These are phyloP conservation scores for Pseudisothecium myosuroides DNA, from an alignment of 225 moss, liverwort and hornwort genomes.

Conservation along the genomic window DNA sequence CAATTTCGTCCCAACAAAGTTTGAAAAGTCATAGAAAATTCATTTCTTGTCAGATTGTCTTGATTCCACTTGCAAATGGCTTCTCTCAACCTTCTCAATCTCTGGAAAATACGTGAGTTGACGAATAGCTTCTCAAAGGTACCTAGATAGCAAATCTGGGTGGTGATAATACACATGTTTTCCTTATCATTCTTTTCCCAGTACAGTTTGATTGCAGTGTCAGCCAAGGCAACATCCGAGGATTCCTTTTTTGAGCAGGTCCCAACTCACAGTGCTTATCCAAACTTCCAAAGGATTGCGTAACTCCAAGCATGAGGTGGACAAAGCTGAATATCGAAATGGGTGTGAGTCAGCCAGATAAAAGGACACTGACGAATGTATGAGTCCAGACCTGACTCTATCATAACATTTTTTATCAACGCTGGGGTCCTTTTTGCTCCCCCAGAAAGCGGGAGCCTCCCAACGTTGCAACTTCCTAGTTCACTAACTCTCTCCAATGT, in stretches of 20 bases:
- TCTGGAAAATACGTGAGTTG: neutral
- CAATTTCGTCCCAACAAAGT: too few relatives aligned
- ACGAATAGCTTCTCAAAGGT: neutral
- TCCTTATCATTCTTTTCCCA: too few relatives aligned
- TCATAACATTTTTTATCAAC: neutral
- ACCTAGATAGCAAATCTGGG: too few relatives aligned
- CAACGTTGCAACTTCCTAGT: neutral
- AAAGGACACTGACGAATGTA: neutral
- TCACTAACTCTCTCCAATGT: neutral
- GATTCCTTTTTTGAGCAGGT: neutral
- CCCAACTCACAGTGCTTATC: neutral
- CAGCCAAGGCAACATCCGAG: neutral
- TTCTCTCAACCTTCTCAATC: neutral
- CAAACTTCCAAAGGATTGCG: neutral
- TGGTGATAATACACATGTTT: too few relatives aligned
- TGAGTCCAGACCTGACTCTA: neutral
- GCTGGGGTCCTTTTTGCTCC: neutral
- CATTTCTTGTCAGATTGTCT: neutral
- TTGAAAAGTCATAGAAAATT: too few relatives aligned
- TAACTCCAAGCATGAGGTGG: neutral
- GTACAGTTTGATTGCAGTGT: neutral
- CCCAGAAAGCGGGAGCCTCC: neutral
- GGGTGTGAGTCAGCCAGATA: neutral
- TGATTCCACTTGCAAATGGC: neutral
- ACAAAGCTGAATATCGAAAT: neutral